Evolutionary conservation across 1,284 basidiomycete genomes (phyloP).

Genomic region (Papiliotrema laurentii): DNA sequence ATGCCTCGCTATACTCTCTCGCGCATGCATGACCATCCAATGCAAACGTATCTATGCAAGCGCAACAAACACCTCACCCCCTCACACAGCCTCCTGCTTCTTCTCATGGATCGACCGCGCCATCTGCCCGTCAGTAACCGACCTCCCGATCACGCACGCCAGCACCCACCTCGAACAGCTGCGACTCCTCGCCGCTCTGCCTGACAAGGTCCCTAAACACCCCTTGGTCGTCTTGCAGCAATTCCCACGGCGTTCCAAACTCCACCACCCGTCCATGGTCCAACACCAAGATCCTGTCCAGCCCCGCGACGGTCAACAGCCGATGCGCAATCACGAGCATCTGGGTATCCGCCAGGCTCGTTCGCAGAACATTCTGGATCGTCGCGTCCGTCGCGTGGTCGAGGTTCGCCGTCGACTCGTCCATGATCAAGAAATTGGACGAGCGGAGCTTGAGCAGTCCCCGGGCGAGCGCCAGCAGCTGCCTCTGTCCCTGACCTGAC

Average conservation of each 20-base stretch:
- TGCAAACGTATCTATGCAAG: too few relatives aligned
- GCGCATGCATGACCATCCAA: too few relatives aligned
- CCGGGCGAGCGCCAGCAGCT: slow-evolving; percentile 55
- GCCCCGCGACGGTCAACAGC: slow-evolving; percentile 51
- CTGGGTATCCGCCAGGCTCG: slow-evolving; percentile 45
- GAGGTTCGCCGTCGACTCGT: slow-evolving; percentile 54
- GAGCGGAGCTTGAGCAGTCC: slow-evolving; percentile 52
- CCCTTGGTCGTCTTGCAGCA: slow-evolving; percentile 46
- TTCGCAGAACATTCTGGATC: slow-evolving; percentile 50
- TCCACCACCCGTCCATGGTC: slow-evolving; percentile 52
- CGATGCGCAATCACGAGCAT: slow-evolving; percentile 53
- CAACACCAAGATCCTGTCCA: slow-evolving; percentile 53
- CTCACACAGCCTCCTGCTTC: neutral
- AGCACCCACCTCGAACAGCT: slow-evolving; percentile 37
- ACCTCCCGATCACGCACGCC: neutral
- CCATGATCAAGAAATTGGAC: slow-evolving; percentile 54
- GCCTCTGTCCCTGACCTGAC: slow-evolving; percentile 55
- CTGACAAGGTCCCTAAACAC: slow-evolving; percentile 47
- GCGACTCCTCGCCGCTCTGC: slow-evolving; percentile 47
- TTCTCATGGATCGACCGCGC: slow-evolving; percentile 4
- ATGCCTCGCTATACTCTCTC: too few relatives aligned
- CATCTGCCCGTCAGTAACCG: slow-evolving; percentile 3
- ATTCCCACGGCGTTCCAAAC: slow-evolving; percentile 50
- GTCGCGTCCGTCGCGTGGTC: slow-evolving; percentile 50
- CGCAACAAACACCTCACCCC: too few relatives aligned